A percentile compares a stretch with the other conserved stretches of the same genome.
These are phyloP conservation scores for Cubamyces lactineus DNA, from an alignment of 768 basidiomycete genomes.

Conservation along the genomic window DNA sequence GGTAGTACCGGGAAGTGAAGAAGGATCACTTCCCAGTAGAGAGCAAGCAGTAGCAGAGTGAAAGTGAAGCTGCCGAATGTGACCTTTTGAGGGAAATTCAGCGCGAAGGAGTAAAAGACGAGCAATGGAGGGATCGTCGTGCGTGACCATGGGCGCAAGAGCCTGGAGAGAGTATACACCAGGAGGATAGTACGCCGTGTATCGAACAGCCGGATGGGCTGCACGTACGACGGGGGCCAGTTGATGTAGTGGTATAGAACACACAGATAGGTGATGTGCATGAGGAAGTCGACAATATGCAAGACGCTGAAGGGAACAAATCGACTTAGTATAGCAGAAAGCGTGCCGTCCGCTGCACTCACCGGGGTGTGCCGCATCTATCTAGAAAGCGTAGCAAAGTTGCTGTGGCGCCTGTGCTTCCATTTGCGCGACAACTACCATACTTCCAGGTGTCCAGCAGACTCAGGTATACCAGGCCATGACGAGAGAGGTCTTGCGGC, in stretches of 20 bases:
- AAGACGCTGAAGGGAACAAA: conserved; percentile 38
- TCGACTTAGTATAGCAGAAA: neutral
- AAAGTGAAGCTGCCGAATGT: conserved; percentile 46
- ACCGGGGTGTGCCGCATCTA: conserved; percentile 52
- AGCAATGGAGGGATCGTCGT: conserved; percentile 42
- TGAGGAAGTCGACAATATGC: conserved; percentile 47
- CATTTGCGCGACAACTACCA: conserved; percentile 27
- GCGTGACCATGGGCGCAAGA: conserved; percentile 39
- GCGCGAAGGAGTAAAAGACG: conserved; percentile 45
- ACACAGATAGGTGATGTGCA: conserved; percentile 44
- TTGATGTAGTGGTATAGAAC: conserved; percentile 41
- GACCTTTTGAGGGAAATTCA: conserved; percentile 46
- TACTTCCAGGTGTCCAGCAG: conserved; percentile 46
- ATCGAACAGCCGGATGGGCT: neutral
- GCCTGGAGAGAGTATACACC: conserved; percentile 42
- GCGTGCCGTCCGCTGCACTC: conserved; percentile 13
- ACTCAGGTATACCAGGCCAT: conserved; percentile 46
- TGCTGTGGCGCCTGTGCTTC: conserved; percentile 6
- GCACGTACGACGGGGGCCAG: neutral
- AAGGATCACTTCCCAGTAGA: conserved; percentile 46
- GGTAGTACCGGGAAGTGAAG: conserved; percentile 51
- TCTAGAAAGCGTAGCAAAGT: conserved; percentile 38
- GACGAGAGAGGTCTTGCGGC: conserved; percentile 42
- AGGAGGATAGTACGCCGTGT: conserved; percentile 35
- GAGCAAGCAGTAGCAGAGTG: conserved; percentile 43